Base-by-base conservation (phyloP, 2,329 filamentous ascomycete genomes). In the Epichloe gansuensis region DNA sequence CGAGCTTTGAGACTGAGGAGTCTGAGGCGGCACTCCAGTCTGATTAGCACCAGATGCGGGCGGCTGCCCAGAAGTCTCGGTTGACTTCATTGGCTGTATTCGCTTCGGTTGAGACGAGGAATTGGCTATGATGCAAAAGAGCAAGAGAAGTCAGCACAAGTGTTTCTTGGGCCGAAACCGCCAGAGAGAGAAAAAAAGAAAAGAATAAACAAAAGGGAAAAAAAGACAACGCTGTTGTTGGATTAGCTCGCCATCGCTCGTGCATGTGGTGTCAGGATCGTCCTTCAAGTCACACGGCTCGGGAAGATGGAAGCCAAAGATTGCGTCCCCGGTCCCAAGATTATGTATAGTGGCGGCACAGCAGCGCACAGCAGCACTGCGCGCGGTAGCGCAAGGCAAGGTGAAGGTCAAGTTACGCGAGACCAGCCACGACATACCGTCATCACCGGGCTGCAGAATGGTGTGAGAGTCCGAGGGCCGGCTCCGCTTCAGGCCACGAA, bases 401-500 rank as follows among this genome's bases (percentile, higher is more conserved):
- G 44, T 42, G 41, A 25, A 49, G 38, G 47, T 52, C 50, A 38
- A 55, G 46, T 55, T 50, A 63, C 60, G 63, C 59, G 61, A 64
- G 55, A 58, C 57, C 58, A 52, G 60, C 60, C 64, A 67, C 64
- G 63, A 83, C 85, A 73, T 85, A 90, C 87, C 82, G 77, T 86
- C 82, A 73, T 86, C 79, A 74, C 81, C 83, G 66, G 80, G 59
- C 56, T 62, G 61, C 54, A 59, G 57, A 56, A 58, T 78, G 67
- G 75, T 76, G 70, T 82, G 81, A 55, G 68, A 72, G 62, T 86
- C 81, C 62, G 86, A 85, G 59, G 88, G 91, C 59, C 86, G 83
- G 75, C 81, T 86, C 69, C 88, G 81, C 75, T 94, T 94, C 62
- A 84, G 73, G 61, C 86, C 86, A 67, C 87, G 83, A 59, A 83